phyloP scores from a whole-genome alignment of 371 early-diverging fungal species.

The Actinomucor elegans region DNA sequence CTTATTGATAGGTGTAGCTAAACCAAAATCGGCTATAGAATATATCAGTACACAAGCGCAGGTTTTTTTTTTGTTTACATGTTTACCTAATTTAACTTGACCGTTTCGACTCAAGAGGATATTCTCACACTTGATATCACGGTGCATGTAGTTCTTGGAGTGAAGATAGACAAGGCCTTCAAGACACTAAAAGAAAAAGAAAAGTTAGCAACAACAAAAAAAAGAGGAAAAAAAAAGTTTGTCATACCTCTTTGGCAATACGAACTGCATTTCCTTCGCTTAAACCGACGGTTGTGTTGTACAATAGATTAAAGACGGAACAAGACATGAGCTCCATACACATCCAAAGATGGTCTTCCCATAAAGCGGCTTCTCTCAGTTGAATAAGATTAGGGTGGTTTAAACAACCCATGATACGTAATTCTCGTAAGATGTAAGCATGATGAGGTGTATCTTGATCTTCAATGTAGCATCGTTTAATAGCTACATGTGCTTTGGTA shows the following conservation, averaged over 20 bases:
- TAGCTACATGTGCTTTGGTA: slow-evolving; percentile 39
- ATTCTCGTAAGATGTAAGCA: slow-evolving; percentile 44
- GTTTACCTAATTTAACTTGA: slow-evolving; percentile 50
- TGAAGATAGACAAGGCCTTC: slow-evolving; percentile 51
- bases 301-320: slow-evolving; percentile 47
- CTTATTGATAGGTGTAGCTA: slow-evolving; percentile 42
- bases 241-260: slow-evolving; percentile 38
- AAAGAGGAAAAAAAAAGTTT: neutral
- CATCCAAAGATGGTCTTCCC: slow-evolving; percentile 52
- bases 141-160: slow-evolving; percentile 52
- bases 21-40: slow-evolving; percentile 47
- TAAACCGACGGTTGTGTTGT: slow-evolving; percentile 42
- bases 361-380: slow-evolving; percentile 40
- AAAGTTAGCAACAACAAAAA: neutral
- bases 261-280: slow-evolving; percentile 41
- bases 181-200: slow-evolving; percentile 22
- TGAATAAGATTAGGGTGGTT: slow-evolving; percentile 40
- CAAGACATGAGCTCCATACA: slow-evolving; percentile 55
- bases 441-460: slow-evolving; percentile 48
- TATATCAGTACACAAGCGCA: neutral
- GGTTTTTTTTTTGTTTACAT: neutral
- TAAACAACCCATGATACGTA: slow-evolving; percentile 50
- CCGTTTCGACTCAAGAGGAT: slow-evolving; percentile 42
- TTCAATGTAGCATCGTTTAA: slow-evolving; percentile 52
- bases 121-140: slow-evolving; percentile 56